Evolutionary conservation across 83 land plant species (phyloP).

Genomic region (Diphasiastrum complanatum): DNA sequence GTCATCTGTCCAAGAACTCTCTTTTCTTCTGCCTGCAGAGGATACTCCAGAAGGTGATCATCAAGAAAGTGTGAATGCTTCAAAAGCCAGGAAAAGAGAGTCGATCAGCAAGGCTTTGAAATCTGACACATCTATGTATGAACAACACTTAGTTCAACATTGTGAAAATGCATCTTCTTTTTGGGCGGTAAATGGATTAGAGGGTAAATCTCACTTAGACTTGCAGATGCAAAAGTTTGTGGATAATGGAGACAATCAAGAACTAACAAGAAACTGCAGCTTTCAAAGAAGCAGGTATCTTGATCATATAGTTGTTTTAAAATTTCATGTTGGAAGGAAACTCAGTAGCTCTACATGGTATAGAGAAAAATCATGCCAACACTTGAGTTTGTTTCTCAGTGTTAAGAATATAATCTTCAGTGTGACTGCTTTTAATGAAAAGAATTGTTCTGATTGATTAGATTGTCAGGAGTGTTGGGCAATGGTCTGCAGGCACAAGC

Average conservation of each 20-base stretch:
- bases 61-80: slow-evolving; percentile 1
- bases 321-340: slow-evolving; percentile 47
- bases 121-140: no score
- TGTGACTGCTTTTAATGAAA: not conserved
- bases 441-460: slow-evolving; percentile 8
- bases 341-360: slow-evolving; percentile 37
- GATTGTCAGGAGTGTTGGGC: slow-evolving; percentile 90
- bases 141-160: no score
- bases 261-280: not conserved
- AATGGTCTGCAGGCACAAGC: slow-evolving; percentile 98
- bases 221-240: slow-evolving; percentile 75
- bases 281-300: not conserved
- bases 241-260: slow-evolving; percentile 39
- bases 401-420: not conserved
- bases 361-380: slow-evolving; percentile 68
- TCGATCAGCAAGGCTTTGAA: not conserved
- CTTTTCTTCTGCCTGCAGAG: slow-evolving; percentile 69
- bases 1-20: slow-evolving; percentile 69
- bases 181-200: slow-evolving; percentile 37
- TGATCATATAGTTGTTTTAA: not conserved
- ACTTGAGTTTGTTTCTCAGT: not conserved
- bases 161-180: slow-evolving; percentile 24
- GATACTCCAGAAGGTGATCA: slow-evolving; percentile 30
- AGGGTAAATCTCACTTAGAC: slow-evolving; percentile 34
- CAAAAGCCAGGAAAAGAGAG: not conserved